phyloP scores from a whole-genome alignment of 345 rosid genomes.

The Angophora floribunda region DNA sequence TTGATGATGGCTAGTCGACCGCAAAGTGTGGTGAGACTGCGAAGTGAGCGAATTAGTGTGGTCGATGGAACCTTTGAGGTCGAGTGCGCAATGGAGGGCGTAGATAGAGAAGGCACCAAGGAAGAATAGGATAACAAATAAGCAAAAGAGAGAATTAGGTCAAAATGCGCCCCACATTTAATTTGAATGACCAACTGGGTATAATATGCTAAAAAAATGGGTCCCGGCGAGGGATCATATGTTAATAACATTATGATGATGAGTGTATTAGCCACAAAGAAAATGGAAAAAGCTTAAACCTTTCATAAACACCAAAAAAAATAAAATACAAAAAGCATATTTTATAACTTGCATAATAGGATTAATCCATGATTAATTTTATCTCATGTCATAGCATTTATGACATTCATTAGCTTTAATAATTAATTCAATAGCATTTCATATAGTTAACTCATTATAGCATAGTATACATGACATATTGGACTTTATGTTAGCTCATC shows the following conservation, averaged over 20 bases:
- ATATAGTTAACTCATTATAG: neutral
- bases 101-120: neutral
- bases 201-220: too few species aligned
- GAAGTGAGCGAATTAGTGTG: neutral
- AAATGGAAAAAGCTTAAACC: too few species aligned
- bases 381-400: neutral
- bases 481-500: neutral
- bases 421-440: neutral
- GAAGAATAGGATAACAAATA: neutral
- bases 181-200: neutral
- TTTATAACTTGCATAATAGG: neutral
- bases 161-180: neutral
- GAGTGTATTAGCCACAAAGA: too few species aligned
- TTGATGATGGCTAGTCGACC: neutral
- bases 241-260: too few species aligned
- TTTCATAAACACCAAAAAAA: too few species aligned
- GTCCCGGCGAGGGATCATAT: too few species aligned
- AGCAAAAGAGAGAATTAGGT: neutral
- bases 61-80: neutral
- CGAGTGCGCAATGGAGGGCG: fast-evolving
- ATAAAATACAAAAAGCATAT: too few species aligned
- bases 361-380: neutral
- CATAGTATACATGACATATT: neutral
- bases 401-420: neutral
- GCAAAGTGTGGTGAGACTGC: neutral